phyloP scores from a whole-genome alignment of 2,329 filamentous ascomycete species.

The Orbilia ellipsospora region DNA sequence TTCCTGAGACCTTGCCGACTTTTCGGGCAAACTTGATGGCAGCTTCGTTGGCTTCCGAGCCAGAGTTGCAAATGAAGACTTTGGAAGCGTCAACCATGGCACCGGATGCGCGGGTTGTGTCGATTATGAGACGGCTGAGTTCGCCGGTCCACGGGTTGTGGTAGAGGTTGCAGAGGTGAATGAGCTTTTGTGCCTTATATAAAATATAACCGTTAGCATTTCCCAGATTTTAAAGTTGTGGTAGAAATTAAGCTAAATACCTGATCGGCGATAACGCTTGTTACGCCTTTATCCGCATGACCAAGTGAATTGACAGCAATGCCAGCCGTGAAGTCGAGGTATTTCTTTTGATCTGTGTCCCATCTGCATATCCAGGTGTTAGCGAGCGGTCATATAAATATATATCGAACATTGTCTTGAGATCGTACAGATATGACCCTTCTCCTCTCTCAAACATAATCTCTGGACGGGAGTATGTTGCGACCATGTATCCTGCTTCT shows the following conservation, averaged over 20 bases:
- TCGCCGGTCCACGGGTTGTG: slow-evolving; percentile 95
- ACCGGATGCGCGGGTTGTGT: slow-evolving; percentile 80
- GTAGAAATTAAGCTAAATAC: slow-evolving; percentile 59
- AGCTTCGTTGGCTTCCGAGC: slow-evolving; percentile 96
- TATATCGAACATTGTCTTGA: too few species aligned
- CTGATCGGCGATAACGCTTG: slow-evolving; percentile 80
- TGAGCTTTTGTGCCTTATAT: slow-evolving; percentile 74
- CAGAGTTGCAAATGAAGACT: slow-evolving; percentile 95
- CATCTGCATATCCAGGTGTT: slow-evolving; percentile 63
- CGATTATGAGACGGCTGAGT: slow-evolving; percentile 84
- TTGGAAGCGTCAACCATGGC: slow-evolving; percentile 82
- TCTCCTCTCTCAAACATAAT: slow-evolving; percentile 90
- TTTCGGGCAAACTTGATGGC: slow-evolving; percentile 98
- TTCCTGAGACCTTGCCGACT: slow-evolving; percentile 73
- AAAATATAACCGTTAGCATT: slow-evolving; percentile 58
- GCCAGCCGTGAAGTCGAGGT: slow-evolving; percentile 93
- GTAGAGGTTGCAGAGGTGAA: slow-evolving; percentile 96
- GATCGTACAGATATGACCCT: slow-evolving; percentile 75
- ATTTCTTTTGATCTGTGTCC: slow-evolving; percentile 88
- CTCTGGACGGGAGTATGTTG: slow-evolving; percentile 89
- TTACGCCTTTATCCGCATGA: slow-evolving; percentile 84
- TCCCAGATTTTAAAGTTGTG: not conserved
- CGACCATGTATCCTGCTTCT: slow-evolving; percentile 87
- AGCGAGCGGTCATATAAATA: too few species aligned
- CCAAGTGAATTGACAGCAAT: slow-evolving; percentile 95